Evolutionary conservation across 2,329 filamentous ascomycete genomes (phyloP), one percentile per base, ranked within the genome.

Genomic region (Colletotrichum spinosum): DNA sequence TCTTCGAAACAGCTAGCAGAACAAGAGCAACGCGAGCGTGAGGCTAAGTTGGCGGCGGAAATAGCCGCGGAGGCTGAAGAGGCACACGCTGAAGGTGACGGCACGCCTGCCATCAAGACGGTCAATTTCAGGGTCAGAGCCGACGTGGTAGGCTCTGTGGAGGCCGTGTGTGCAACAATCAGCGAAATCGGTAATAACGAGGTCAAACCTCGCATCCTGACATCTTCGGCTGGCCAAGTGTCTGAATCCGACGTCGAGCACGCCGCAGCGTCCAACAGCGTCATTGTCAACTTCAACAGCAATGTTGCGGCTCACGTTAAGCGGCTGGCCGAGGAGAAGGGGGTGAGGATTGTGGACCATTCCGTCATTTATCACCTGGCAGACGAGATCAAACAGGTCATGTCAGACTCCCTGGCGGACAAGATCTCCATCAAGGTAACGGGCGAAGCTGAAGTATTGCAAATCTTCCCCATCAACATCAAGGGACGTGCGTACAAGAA

Each of bases 91-190:
- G 72, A 76, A 1, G 71, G 71, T 2, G 79, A 76, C 8, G 79
- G 79, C 34, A n/a, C 33, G 11, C 67, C 70, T 3, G 64, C 70
- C 3, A 78, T 84, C 8, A 82, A 83, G 55, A 80, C 85, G 13
- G 85, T 97, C 52, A 91, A 91, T 71, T 96, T 98, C 77, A 88
- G 96, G 64, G 84, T 99, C 80, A 97, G 97, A 78, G 94, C 90
- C 58, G 96, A 99, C 72, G 96, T 98, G 15, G 92, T 91, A 67
- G 96, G 96, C 42, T 98, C 95, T 0, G 94, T 94, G 0, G 96
- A 99, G 80, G 96, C 96, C 2, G 91, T 98, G 3, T 84, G 90
- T 66, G 90, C 92, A 53, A 90, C 91, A 8, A 85, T 99, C 64
- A 82, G 89, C 67, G 88, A 90, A 65, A 84, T 97, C 68, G 94